Evolutionary conservation across 352 stramenopile species (phyloP).

Genomic region (Phytophthora fragariaefolia): DNA sequence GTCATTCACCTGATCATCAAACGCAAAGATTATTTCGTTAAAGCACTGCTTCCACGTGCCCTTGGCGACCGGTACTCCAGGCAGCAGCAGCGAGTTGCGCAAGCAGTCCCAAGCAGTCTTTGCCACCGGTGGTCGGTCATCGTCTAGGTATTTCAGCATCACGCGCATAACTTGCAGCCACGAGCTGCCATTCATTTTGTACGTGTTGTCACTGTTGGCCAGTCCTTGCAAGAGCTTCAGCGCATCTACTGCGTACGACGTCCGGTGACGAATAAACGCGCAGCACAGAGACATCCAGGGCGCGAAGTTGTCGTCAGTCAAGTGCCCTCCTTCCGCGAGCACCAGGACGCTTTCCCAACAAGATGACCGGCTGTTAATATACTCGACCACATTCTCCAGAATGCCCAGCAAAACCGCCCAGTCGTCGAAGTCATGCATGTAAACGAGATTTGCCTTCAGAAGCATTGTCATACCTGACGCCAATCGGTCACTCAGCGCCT

Average conservation of each 20-base stretch:
- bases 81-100: slow-evolving; percentile 81
- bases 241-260: slow-evolving; percentile 78
- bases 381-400: slow-evolving; percentile 79
- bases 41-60: slow-evolving; percentile 88
- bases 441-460: slow-evolving; percentile 88
- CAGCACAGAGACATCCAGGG: slow-evolving; percentile 86
- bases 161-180: slow-evolving; percentile 90
- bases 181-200: slow-evolving; percentile 73
- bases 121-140: slow-evolving; percentile 76
- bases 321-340: slow-evolving; percentile 69
- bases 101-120: slow-evolving; percentile 88
- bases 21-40: slow-evolving; percentile 87
- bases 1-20: slow-evolving; percentile 83
- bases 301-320: slow-evolving; percentile 82
- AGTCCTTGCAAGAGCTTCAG: slow-evolving; percentile 76
- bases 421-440: slow-evolving; percentile 88
- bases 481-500: slow-evolving; percentile 79
- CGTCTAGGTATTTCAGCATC: slow-evolving; percentile 85
- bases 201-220: slow-evolving; percentile 75
- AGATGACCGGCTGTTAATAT: slow-evolving; percentile 70
- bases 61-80: slow-evolving; percentile 69
- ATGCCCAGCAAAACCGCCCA: slow-evolving; percentile 80
- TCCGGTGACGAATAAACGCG: slow-evolving; percentile 79
- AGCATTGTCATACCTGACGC: slow-evolving; percentile 85
- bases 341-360: slow-evolving; percentile 85